These are phyloP conservation scores for Cladophialophora chaetospira DNA, from an alignment of 2,329 filamentous ascomycete genomes.

Conservation along the genomic window DNA sequence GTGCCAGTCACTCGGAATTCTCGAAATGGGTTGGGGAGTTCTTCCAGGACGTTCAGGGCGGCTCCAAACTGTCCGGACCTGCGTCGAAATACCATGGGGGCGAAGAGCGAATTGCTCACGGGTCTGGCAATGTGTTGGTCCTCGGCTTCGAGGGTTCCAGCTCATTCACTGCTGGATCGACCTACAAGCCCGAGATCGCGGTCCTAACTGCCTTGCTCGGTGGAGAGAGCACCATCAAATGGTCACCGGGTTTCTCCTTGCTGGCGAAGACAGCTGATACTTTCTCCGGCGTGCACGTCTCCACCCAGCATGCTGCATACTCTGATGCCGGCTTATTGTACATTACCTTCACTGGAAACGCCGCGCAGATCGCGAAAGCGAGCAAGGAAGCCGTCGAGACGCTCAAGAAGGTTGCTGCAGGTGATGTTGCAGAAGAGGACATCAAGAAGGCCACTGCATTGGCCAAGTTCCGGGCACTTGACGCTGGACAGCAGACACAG, in stretches of 20 bases:
- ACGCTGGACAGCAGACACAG: slow-evolving; percentile 75
- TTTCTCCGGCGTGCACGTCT: slow-evolving; percentile 66
- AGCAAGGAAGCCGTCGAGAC: slow-evolving; percentile 77
- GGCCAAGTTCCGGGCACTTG: slow-evolving; percentile 89
- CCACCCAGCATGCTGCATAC: slow-evolving; percentile 79
- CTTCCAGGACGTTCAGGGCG: slow-evolving; percentile 68
- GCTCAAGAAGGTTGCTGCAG: slow-evolving; percentile 77
- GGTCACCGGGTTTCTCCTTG: slow-evolving; percentile 88
- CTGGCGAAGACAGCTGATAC: slow-evolving; percentile 75
- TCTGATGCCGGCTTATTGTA: slow-evolving; percentile 91
- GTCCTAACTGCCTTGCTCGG: slow-evolving; percentile 89
- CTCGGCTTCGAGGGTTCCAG: slow-evolving; percentile 92
- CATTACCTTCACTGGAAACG: slow-evolving; percentile 76
- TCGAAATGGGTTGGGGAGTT: slow-evolving; percentile 91
- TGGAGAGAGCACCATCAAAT: slow-evolving; percentile 90
- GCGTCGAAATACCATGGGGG: slow-evolving; percentile 89
- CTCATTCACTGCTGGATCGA: slow-evolving; percentile 64
- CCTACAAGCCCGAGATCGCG: slow-evolving; percentile 85
- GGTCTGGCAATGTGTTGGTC: slow-evolving; percentile 77
- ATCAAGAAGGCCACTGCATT: slow-evolving; percentile 88
- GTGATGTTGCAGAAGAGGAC: slow-evolving; percentile 77
- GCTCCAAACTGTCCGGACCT: slow-evolving; percentile 57
- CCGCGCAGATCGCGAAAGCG: slow-evolving; percentile 70
- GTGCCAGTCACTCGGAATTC: slow-evolving; percentile 73
- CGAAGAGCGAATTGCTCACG: slow-evolving; percentile 83